Evolutionary conservation across 2,329 filamentous ascomycete genomes (phyloP).

Genomic region (Cephalotrichum gorgonifer): DNA sequence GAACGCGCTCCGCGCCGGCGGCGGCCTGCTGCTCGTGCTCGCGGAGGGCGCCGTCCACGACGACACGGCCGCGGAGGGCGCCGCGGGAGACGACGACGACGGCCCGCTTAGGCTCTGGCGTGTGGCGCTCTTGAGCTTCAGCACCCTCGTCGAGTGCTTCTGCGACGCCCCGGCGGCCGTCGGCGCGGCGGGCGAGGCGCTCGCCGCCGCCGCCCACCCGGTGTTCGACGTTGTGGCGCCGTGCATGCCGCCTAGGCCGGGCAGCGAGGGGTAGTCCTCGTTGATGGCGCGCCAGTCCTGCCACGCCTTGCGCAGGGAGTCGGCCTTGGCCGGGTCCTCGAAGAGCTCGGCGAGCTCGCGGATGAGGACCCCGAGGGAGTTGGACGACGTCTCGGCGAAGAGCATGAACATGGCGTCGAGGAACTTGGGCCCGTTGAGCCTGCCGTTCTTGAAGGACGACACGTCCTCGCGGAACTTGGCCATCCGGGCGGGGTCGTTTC

Average conservation of each 20-base stretch:
- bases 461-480: constrained; percentile 68
- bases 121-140: constrained; percentile 50
- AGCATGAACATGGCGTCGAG: constrained; percentile 82
- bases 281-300: constrained; percentile 93
- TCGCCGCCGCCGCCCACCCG: constrained; percentile 51
- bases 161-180: constrained; percentile 27
- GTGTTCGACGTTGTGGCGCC: constrained; percentile 46
- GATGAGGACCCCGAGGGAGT: constrained; percentile 77
- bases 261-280: constrained; percentile 86
- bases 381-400: constrained; percentile 67
- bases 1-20: constrained; percentile 28
- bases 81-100: constrained; percentile 7
- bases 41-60: constrained; percentile 13
- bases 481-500: constrained; percentile 67
- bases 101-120: constrained; percentile 21
- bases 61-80: constrained; percentile 9
- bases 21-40: constrained; percentile 10
- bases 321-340: constrained; percentile 67
- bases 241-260: constrained; percentile 60
- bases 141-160: constrained; percentile 41
- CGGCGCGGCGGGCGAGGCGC: constrained; percentile 39
- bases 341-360: constrained; percentile 90
- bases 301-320: constrained; percentile 72
- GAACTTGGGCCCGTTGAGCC: constrained; percentile 62
- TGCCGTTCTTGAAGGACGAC: constrained; percentile 62